These are phyloP conservation scores for Kodamaea arcana DNA, from an alignment of 1,139 yeast species.

Conservation along the genomic window DNA sequence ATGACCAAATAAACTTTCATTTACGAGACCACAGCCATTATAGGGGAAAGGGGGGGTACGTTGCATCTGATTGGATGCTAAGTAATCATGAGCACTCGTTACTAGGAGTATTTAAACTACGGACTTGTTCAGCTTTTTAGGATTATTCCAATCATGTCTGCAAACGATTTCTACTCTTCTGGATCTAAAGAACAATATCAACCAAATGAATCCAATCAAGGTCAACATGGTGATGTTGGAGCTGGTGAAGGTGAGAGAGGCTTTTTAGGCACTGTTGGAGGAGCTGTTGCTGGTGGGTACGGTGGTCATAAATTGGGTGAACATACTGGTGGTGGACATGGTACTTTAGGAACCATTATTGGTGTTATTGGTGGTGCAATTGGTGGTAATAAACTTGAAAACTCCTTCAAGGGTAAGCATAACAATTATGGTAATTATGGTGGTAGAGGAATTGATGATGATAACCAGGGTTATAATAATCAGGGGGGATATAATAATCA, in stretches of 20 bases:
- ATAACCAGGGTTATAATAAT: neutral
- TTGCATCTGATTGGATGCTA: no score
- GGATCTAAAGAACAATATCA: constrained; percentile 30
- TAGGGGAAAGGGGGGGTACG: no score
- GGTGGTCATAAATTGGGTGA: constrained; percentile 41
- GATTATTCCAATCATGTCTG: constrained; percentile 49
- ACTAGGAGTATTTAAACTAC: neutral
- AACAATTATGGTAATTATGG: constrained; percentile 9
- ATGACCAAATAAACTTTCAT: no score
- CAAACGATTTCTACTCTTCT: constrained; percentile 56
- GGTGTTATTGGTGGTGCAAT: constrained; percentile 64
- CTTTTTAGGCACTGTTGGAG: constrained; percentile 48
- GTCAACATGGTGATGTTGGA: constrained; percentile 13
- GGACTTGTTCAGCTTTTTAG: neutral
- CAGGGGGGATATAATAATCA: neutral
- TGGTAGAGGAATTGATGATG: constrained; percentile 1
- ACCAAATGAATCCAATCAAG: constrained; percentile 19
- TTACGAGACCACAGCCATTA: no score
- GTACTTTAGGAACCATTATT: constrained; percentile 48
- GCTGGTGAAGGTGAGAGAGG: constrained; percentile 46
- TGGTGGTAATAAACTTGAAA: constrained; percentile 53
- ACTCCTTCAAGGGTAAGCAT: constrained; percentile 26
- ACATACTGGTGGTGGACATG: constrained; percentile 30
- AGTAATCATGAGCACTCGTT: no score
- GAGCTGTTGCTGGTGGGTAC: constrained; percentile 59